Percentiles rank a stretch among this genome's conserved stretches.
Evolutionary conservation across 352 stramenopile species (phyloP).

Genomic region (Peronospora destructor): DNA sequence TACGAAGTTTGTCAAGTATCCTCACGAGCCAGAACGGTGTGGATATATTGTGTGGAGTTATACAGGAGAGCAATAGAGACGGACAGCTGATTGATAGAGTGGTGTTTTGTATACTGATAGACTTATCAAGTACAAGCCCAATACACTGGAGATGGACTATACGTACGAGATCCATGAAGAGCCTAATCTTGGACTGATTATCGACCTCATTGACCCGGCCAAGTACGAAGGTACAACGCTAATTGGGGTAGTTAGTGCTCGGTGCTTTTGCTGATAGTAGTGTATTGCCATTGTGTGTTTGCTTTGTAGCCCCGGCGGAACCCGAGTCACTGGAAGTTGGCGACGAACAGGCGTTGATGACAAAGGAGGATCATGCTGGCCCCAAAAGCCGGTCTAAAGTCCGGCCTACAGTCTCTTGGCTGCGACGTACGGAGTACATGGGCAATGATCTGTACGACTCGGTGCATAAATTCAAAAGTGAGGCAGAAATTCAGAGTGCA

Average conservation of each 20-base stretch:
- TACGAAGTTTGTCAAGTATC: conserved; percentile 83
- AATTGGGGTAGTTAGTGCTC: background rate
- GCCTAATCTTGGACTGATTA: conserved; percentile 62
- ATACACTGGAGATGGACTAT: conserved; percentile 79
- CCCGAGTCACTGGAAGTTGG: conserved; percentile 54
- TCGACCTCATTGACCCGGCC: conserved; percentile 79
- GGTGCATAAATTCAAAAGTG: conserved; percentile 85
- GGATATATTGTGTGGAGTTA: background rate
- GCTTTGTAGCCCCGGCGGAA: conserved; percentile 37
- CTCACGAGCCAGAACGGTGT: conserved; percentile 67
- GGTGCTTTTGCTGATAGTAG: background rate
- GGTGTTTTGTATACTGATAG: conserved; percentile 19
- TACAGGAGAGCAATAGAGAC: background rate
- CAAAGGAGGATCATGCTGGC: conserved; percentile 53
- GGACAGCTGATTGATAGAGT: background rate
- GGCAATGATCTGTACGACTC: conserved; percentile 80
- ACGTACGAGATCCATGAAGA: conserved; percentile 83
- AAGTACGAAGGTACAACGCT: conserved; percentile 66
- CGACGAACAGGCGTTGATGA: conserved; percentile 72
- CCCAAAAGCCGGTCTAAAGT: conserved; percentile 55
- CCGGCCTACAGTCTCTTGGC: conserved; percentile 67
- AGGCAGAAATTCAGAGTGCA: conserved; percentile 77
- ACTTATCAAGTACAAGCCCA: conserved; percentile 85
- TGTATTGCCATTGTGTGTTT: conserved; percentile 7
- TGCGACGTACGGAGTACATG: conserved; percentile 82